phyloP scores from a whole-genome alignment of 2,329 filamentous ascomycete species.

The Orbilia brochopaga region DNA sequence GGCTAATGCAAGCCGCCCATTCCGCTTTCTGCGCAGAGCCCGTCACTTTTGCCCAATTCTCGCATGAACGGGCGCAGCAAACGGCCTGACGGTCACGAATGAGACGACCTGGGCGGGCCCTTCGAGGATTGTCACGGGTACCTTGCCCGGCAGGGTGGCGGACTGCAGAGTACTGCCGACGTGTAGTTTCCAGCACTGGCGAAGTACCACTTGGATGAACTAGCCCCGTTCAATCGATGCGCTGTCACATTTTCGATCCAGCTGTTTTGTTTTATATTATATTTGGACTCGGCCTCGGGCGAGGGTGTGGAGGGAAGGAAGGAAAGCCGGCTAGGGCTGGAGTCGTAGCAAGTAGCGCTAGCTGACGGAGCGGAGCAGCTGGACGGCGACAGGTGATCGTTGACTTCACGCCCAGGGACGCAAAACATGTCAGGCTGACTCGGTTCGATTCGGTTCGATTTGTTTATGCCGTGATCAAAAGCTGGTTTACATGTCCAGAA shows the following conservation, averaged over 20 bases:
- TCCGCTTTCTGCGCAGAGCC: slow-evolving; percentile 22
- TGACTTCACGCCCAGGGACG: not conserved
- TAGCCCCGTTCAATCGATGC: not conserved
- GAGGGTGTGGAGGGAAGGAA: not conserved
- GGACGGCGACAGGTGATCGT: not conserved
- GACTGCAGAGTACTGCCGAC: slow-evolving; percentile 5
- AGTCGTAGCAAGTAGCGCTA: not conserved
- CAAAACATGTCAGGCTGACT: too few relatives aligned
- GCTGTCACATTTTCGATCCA: slow-evolving; percentile 5
- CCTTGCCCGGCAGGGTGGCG: slow-evolving; percentile 1
- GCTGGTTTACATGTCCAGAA: slow-evolving; percentile 1
- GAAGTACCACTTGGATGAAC: not conserved
- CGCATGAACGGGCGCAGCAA: slow-evolving; percentile 31
- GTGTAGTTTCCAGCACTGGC: slow-evolving; percentile 31
- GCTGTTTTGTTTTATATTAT: slow-evolving; percentile 3
- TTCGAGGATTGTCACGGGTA: slow-evolving; percentile 3
- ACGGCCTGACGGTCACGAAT: slow-evolving; percentile 21
- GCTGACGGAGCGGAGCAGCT: slow-evolving; percentile 1
- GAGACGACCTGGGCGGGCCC: not conserved
- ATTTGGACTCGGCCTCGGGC: not conserved
- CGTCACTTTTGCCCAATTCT: slow-evolving; percentile 22
- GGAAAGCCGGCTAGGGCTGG: not conserved
- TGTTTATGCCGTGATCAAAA: not conserved
- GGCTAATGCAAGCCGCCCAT: slow-evolving; percentile 36
- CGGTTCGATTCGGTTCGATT: slow-evolving; percentile 2